A percentile compares a stretch with the other conserved stretches of the same genome.
These are phyloP conservation scores for Moelleriella libera DNA, from an alignment of 2,329 filamentous ascomycete genomes.

Conservation along the genomic window DNA sequence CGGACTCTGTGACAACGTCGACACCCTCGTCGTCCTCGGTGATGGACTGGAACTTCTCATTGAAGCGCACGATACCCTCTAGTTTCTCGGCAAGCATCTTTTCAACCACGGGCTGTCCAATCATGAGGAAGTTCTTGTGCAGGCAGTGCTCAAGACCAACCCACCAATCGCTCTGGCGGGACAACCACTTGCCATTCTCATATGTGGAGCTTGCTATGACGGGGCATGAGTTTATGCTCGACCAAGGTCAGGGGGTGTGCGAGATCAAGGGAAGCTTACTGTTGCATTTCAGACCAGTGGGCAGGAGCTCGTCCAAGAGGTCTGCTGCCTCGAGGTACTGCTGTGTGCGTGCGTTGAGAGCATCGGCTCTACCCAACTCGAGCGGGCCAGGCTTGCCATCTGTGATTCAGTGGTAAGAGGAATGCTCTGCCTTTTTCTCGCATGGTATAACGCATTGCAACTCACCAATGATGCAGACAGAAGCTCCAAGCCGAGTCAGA, in stretches of 20 bases:
- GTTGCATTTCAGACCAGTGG: conserved; percentile 31
- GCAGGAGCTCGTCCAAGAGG: conserved; percentile 25
- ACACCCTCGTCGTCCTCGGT: conserved; percentile 40
- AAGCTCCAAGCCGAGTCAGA: conserved; percentile 24
- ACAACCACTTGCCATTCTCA: conserved; percentile 28
- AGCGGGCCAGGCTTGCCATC: conserved; percentile 24
- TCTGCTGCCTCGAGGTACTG: conserved; percentile 31
- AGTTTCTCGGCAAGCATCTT: conserved; percentile 20
- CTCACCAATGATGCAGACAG: conserved; percentile 23
- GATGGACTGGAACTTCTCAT: conserved; percentile 28
- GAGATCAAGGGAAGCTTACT: conserved; percentile 19
- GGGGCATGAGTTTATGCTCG: background rate
- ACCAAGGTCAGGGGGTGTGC: background rate
- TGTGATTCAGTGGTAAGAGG: conserved; percentile 5
- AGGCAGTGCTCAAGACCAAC: conserved; percentile 26
- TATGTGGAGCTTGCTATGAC: conserved; percentile 29
- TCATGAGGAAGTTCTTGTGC: conserved; percentile 35
- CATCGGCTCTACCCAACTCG: conserved; percentile 29
- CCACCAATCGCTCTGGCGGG: conserved; percentile 33
- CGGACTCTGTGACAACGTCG: conserved; percentile 17
- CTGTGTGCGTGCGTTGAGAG: conserved; percentile 32
- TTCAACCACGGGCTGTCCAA: conserved; percentile 32
- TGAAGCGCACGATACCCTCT: conserved; percentile 18
- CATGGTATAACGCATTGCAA: background rate
- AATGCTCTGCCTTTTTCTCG: background rate